Evolutionary conservation across 805 yeast genomes (phyloP), one percentile per base, ranked within the genome.

Genomic region (Millerago galiae): DNA sequence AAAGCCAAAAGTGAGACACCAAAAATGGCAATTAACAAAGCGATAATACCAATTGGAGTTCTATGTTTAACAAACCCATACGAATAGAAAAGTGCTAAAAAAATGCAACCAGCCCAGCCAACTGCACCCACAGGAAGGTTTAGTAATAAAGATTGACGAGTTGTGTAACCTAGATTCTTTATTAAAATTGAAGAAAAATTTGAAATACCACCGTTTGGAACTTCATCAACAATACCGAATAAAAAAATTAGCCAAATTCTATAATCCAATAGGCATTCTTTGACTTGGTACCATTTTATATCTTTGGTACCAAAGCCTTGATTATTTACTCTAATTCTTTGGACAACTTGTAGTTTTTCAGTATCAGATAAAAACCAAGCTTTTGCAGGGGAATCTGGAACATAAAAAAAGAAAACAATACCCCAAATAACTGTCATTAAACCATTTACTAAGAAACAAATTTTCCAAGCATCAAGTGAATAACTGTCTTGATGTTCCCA

Each of bases 391-490:
- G 55, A 51, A 49, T 72, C 71, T 15, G 82, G 82, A 25, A 79
- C 46, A 45, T 69, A 70, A 34, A 71, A 39, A 24, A 58, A 45
- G 42, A 71, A 59, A 2, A 67, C 34, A 13, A 70, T 36, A 10
- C 79, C 81, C 15, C 72, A 48, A 4, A 66, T 51, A 11, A 75
- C 55, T 1, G 84, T 77, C 43, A 77, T 63, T 13, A 65, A 54
- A 5, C 88, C 88, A 34, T 72, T 64, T 15, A 77, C 63, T 32
- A 81, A 59, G 51, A 69, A 81, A 2, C 76, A 51, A 13, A 72
- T 50, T 53, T 71, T 71, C 84, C 85, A 81, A 2, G 77, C 60
- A 11, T 53, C 63, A 17, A 75, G 56, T 26, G 64, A 44, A 48
- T 68, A 58, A 2, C 39, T 35, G 38, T 63, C 53, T 46, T 64